Base-by-base conservation (phyloP, 441 rosid genomes). In the Sinapis alba region DNA sequence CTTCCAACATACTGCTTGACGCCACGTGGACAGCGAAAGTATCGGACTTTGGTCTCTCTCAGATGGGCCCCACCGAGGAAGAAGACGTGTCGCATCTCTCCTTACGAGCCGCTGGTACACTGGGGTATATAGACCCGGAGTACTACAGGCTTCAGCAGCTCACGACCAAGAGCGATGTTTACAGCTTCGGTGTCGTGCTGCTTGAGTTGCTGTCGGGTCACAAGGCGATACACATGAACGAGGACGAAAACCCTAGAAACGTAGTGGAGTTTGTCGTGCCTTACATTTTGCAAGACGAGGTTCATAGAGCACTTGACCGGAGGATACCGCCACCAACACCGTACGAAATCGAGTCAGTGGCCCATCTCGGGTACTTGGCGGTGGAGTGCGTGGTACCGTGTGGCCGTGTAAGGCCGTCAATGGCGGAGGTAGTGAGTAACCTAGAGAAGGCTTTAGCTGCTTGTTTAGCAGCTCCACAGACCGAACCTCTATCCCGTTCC, bases 41-140 rank as follows among this genome's bases (percentile, higher is more conserved):
- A 1, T 88, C 97, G 0, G 97, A 93, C 76, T 93, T 93, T 0
- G 96, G 98, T 0, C 86, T 93, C 4, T 89, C 97, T 3, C 75
- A 86, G 43, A 78, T 82, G 80, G 93, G 91, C 20, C 98, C 97
- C 0, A 74, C 72, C 6, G 78, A 66, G 26, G 78, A 66, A 0
- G 95, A 88, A 0, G 89, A 82, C 5, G 78, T 69, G 34, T 79
- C 90, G 1, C 94, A 87, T 63, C 79, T 91, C 5, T 91, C 96
- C 5, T 80, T 88, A 12, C 81, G 59, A 0, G 94, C 90, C 0
- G 97, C 98, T 0, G 98, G 98, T 0, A 93, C 98, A 0, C 79
- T 93, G 0, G 98, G 98, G 0, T 93, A 93, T 56, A 86, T 93
- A 64, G 98, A 91, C 21, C 98, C 97, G 0, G 98, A 89, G 80